Percentiles rank a stretch among this genome's conserved stretches.
phyloP scores from a whole-genome alignment of 768 basidiomycete species.

The Mrakia gelida region DNA sequence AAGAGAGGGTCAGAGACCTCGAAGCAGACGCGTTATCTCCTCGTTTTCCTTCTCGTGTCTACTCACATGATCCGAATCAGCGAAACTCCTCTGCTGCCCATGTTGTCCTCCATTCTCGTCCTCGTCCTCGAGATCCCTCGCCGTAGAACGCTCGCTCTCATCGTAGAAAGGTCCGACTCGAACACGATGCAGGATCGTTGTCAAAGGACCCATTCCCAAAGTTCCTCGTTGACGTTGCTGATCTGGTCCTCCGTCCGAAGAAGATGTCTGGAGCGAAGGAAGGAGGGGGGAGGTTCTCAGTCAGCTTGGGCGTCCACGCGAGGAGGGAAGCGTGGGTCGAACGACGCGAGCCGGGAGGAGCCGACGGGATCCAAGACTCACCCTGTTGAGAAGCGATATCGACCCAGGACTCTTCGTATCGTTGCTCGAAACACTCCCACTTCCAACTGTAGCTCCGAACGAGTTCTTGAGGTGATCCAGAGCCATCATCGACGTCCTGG shows the following conservation, averaged over 20 bases:
- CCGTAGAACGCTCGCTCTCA: not conserved
- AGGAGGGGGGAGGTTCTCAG: not conserved
- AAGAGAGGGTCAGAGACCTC: not conserved
- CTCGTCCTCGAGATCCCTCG: not conserved
- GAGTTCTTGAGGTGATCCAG: not conserved
- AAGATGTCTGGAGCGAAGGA: not conserved
- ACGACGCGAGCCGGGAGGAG: not conserved
- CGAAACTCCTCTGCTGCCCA: not conserved
- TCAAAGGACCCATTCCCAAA: not conserved
- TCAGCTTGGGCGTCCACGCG: not conserved
- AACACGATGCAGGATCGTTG: not conserved
- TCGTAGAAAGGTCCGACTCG: slow-evolving; percentile 11
- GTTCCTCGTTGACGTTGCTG: not conserved
- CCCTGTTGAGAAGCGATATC: not conserved
- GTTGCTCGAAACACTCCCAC: not conserved
- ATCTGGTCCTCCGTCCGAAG: not conserved
- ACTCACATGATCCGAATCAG: not conserved
- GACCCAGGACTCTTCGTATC: not conserved
- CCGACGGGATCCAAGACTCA: not conserved
- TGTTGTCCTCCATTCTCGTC: not conserved
- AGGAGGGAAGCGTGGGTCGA: not conserved
- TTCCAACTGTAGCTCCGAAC: not conserved
- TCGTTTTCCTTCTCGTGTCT: not conserved
- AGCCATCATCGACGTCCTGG: slow-evolving; percentile 9
- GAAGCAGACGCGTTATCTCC: too few relatives aligned